Percentiles rank a stretch among this genome's conserved stretches.
These are phyloP conservation scores for Chytriomyces hyalinus DNA, from an alignment of 192 early-diverging fungal genomes.

Conservation along the genomic window DNA sequence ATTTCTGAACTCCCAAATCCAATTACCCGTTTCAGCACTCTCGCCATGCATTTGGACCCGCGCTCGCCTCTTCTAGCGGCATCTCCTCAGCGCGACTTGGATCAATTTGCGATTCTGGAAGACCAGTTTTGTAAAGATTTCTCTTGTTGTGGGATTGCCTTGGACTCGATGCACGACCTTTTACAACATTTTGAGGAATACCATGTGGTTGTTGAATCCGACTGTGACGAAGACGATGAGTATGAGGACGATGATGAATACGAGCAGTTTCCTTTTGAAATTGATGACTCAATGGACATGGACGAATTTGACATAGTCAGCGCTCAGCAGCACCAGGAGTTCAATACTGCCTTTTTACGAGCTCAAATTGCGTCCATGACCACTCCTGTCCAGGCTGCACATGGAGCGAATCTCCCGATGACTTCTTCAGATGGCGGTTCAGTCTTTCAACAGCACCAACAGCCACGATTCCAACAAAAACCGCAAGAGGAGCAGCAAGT, in stretches of 20 bases:
- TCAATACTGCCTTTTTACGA: slow-evolving; percentile 27
- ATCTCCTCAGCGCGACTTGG: slow-evolving; percentile 51
- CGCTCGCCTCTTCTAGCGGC: slow-evolving; percentile 41
- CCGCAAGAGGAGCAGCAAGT: slow-evolving; percentile 11
- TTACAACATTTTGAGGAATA: slow-evolving; percentile 96
- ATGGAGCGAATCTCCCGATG: slow-evolving; percentile 10
- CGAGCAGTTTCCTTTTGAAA: slow-evolving; percentile 47
- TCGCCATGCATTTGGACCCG: slow-evolving; percentile 25
- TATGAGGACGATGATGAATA: slow-evolving; percentile 36
- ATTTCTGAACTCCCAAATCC: too few relatives aligned
- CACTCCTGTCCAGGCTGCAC: slow-evolving; percentile 16
- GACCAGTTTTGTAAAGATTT: slow-evolving; percentile 95
- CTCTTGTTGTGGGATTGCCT: slow-evolving; percentile 87
- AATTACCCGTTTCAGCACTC: neutral
- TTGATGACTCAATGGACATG: slow-evolving; percentile 58
- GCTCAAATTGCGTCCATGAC: slow-evolving; percentile 25
- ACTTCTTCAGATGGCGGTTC: neutral
- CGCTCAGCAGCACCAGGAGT: slow-evolving; percentile 29
- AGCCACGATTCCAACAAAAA: slow-evolving; percentile 27
- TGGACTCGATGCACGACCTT: slow-evolving; percentile 91
- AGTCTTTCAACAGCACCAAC: slow-evolving; percentile 1
- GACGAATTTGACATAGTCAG: slow-evolving; percentile 32
- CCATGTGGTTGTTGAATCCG: slow-evolving; percentile 88
- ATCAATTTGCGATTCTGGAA: slow-evolving; percentile 71
- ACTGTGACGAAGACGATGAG: slow-evolving; percentile 69